These are phyloP conservation scores for Sordariomycetes sp. DNA, from an alignment of 2,329 filamentous ascomycete species.

Conservation along the genomic window DNA sequence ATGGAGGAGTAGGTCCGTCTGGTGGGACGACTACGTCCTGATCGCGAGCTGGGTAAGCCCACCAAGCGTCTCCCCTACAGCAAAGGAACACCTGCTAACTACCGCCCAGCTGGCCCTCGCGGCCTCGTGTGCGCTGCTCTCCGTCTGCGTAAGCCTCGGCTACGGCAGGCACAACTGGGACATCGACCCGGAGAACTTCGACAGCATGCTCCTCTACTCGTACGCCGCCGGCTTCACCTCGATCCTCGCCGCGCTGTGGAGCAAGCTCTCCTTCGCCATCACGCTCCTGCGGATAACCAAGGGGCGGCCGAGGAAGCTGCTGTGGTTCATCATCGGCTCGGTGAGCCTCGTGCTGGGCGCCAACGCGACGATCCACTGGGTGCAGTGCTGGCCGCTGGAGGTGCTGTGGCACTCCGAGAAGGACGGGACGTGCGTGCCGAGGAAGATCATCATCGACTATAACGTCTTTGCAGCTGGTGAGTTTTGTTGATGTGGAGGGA, in stretches of 20 bases:
- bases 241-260: conserved; percentile 9
- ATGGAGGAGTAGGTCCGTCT: conserved; percentile 7
- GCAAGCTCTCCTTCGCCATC: conserved; percentile 17
- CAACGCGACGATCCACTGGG: conserved; percentile 10
- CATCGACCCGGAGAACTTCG: neutral
- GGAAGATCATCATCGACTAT: neutral
- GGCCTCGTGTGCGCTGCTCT: neutral
- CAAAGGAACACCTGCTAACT: neutral
- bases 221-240: conserved; percentile 5
- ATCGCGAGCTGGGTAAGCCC: conserved; percentile 10
- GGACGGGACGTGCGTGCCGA: conserved; percentile 17
- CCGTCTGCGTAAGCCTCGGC: neutral
- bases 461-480: neutral
- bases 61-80: neutral
- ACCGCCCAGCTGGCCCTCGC: conserved; percentile 8
- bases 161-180: neutral
- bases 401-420: conserved; percentile 12
- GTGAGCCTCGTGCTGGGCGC: conserved; percentile 12
- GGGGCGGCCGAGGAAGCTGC: conserved; percentile 8
- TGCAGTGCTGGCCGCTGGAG: conserved; percentile 8
- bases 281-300: conserved; percentile 13
- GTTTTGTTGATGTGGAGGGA: conserved; percentile 1
- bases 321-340: conserved; percentile 13
- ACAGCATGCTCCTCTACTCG: neutral
- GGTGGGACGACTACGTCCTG: conserved; percentile 11